Evolutionary conservation across 2,329 filamentous ascomycete genomes (phyloP), one percentile per base, ranked within the genome.

Genomic region (Pestalotiopsis sp.): DNA sequence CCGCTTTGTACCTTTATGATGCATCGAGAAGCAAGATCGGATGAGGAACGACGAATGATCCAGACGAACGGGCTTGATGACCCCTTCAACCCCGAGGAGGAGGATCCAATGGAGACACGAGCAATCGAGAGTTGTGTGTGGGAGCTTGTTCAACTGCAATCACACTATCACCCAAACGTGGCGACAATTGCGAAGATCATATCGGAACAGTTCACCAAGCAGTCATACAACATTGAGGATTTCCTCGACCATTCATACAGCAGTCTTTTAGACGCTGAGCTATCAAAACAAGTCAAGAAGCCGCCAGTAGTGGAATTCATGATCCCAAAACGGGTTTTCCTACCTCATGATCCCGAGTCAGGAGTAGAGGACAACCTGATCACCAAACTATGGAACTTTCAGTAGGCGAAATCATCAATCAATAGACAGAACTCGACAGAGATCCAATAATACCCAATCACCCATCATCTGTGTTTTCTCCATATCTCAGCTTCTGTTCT

Each of bases 161-260:
- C 90, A 0, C 97, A 99, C 80, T 98, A 97, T 80, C 96, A 99
- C 78, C 96, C 97, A 14, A 99, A 98, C 74, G 94, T 99, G 27
- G 95, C 95, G 0, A 96, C 95, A 2, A 90, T 99, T 73, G 92
- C 94, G 59, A 96, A 94, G 80, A 97, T 99, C 72, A 90, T 99
- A 68, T 93, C 93, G 2, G 94, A 98, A 81, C 96, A 98, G 79
- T 99, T 98, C 79, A 99, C 96, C 2, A 99, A 99, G 83, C 91
- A 94, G 73, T 88, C 92, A 2, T 99, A 98, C 81, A 96, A 94
- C 74, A 83, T 98, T n/a, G 96, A 99, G 78, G 96, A 99, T 78
- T 99, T 99, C 80, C 83, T 98, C 62, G 96, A 99, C 77, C 94
- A 98, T 79, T 95, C 93, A 0, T 99, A 98, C 80, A 89, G 85